These are phyloP conservation scores for Suillus hirtellus DNA, from an alignment of 768 basidiomycete species.

Conservation along the genomic window DNA sequence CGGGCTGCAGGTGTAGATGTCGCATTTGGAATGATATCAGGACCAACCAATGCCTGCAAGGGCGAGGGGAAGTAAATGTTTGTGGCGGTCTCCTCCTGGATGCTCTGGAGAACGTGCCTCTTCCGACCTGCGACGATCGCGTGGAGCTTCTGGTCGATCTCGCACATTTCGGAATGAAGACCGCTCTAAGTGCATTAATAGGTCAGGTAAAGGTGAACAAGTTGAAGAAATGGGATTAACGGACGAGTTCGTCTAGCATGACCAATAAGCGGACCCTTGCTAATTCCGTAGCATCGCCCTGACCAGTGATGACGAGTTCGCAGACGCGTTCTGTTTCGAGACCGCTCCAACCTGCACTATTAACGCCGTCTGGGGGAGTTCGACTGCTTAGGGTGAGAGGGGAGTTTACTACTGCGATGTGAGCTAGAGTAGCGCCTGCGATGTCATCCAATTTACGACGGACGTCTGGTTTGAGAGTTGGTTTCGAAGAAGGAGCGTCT, in stretches of 20 bases:
- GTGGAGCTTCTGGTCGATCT: constrained; percentile 94
- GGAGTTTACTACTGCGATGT: constrained; percentile 92
- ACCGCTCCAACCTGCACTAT: constrained; percentile 80
- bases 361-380: constrained; percentile 76
- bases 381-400: constrained; percentile 72
- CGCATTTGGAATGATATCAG: constrained; percentile 48
- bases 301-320: constrained; percentile 88
- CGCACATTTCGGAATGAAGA: constrained; percentile 85
- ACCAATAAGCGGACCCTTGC: constrained; percentile 90
- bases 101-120: constrained; percentile 81
- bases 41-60: constrained; percentile 80
- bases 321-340: constrained; percentile 94
- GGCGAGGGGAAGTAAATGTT: constrained; percentile 95
- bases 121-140: constrained; percentile 90
- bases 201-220: constrained; percentile 14
- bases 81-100: constrained; percentile 96
- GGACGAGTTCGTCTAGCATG: constrained; percentile 91
- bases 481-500: constrained; percentile 78
- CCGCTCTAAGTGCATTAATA: constrained; percentile 59
- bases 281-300: constrained; percentile 85
- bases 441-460: constrained; percentile 89
- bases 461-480: constrained; percentile 78
- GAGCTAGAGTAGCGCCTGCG: constrained; percentile 87
- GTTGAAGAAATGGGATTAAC: constrained; percentile 35
- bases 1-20: constrained; percentile 28